Base-by-base conservation (phyloP, 192 early-diverging fungal species). In the Linderina pennispora region DNA sequence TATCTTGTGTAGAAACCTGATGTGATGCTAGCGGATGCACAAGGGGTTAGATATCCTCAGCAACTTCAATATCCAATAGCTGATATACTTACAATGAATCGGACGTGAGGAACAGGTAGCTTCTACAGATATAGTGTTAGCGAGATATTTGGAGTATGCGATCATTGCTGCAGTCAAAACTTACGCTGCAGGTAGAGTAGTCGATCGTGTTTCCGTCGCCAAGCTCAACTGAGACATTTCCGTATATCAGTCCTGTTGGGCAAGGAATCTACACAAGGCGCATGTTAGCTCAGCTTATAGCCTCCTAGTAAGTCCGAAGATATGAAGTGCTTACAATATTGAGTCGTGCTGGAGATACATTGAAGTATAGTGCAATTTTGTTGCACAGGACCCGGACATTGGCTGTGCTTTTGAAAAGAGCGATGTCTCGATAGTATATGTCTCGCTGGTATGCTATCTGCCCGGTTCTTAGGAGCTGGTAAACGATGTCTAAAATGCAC, bases 381-480 rank as follows among this genome's bases (percentile, higher is more conserved):
- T 43, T 41, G 38, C 66, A 70, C 2, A 62, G 46, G 15, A 17
- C 21, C 20, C 59, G 50, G 34, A 70, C 66, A 24, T 70, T 70
- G 20, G 57, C 54, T 3, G 52, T 50, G 25, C 55, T 62, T 37
- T 58, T 53, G 18, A 70, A 45, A 10, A 70, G 44, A 0, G 15
- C 3, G 13, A 50, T 58, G 36, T 62, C 20, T 9, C 59, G 58
- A 37, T 70, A 70, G 23, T 53, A 70, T 1, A 62, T 25, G n/a
- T 70, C 66, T 28, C 66, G 46, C 34, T 70, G 66, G 33, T 70
- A 70, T 8, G 66, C 59, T 35, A 62, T 25, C 23, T 70, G 66
- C 1, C 55, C 59, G 2, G 36, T 15, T 1, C 25, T 37, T 8
- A 70, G 43, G 23, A 70, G 40, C 25, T 40, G 47, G 36, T 42